Evolutionary conservation across 2,329 filamentous ascomycete genomes (phyloP).

Genomic region (Alternaria sp.): DNA sequence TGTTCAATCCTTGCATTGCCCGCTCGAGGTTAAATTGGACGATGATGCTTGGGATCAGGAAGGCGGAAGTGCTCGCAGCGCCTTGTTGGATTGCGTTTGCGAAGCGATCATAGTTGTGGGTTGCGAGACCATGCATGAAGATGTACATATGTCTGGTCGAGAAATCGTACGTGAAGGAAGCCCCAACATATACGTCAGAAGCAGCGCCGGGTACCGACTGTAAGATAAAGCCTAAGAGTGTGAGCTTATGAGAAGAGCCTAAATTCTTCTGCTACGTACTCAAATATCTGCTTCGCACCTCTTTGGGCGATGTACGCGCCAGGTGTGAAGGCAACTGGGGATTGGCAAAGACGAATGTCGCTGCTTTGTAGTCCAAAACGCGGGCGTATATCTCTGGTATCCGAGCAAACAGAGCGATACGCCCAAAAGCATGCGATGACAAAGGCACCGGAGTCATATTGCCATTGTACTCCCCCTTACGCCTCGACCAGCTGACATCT

Average conservation of each 20-base stretch:
- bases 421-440: neutral
- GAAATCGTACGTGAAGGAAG: slow-evolving; percentile 29
- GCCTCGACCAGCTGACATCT: neutral
- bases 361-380: neutral
- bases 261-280: neutral
- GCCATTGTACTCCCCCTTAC: neutral
- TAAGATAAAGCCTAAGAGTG: neutral
- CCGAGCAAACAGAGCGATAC: neutral
- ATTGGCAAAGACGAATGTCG: neutral
- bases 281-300: neutral
- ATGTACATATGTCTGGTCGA: slow-evolving; percentile 18
- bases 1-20: neutral
- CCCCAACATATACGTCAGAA: neutral
- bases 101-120: neutral
- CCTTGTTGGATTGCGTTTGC: neutral
- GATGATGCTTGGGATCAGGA: slow-evolving; percentile 18
- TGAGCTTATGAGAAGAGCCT: neutral
- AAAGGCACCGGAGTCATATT: neutral
- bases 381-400: neutral
- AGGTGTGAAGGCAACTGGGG: neutral
- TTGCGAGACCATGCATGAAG: slow-evolving; percentile 20
- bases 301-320: neutral
- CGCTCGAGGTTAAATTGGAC: slow-evolving; percentile 10
- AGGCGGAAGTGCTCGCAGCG: neutral
- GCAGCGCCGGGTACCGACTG: slow-evolving; percentile 7